Percentiles rank a stretch among this genome's conserved stretches.
Evolutionary conservation across 2,329 filamentous ascomycete species (phyloP).

Genomic region (Colletotrichum echinochloae): DNA sequence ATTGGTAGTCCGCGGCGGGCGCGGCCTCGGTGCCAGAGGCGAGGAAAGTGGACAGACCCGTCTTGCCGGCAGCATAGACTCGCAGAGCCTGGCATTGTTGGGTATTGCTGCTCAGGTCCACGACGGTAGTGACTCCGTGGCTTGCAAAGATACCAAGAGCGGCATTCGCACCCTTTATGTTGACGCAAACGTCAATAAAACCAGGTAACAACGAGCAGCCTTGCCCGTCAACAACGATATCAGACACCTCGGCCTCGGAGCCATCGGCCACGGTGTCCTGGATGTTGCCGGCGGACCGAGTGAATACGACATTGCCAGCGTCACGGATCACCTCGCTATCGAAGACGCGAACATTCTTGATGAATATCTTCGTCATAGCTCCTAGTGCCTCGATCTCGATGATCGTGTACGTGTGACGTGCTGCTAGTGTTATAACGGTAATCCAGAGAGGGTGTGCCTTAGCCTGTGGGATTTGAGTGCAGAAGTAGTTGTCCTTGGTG

Average conservation of each 20-base stretch:
- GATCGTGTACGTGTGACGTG: background rate
- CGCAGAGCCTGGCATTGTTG: slow-evolving; percentile 34
- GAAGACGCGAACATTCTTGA: slow-evolving; percentile 32
- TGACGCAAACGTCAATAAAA: slow-evolving; percentile 19
- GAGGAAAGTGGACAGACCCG: slow-evolving; percentile 18
- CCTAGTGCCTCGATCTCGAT: background rate
- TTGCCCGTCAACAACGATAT: slow-evolving; percentile 13
- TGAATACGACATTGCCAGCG: slow-evolving; percentile 11
- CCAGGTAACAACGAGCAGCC: slow-evolving; percentile 29
- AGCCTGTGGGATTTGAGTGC: background rate
- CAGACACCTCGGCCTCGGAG: background rate
- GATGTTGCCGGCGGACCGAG: slow-evolving; percentile 15
- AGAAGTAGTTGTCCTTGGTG: background rate
- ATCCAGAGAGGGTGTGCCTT: background rate
- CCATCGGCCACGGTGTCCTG: background rate
- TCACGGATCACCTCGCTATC: slow-evolving; percentile 39
- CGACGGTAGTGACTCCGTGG: slow-evolving; percentile 27
- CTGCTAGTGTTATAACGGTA: background rate
- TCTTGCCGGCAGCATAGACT: slow-evolving; percentile 22
- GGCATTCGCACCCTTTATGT: slow-evolving; percentile 28
- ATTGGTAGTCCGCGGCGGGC: background rate
- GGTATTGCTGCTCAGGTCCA: slow-evolving; percentile 33
- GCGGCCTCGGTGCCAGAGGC: slow-evolving; percentile 9
- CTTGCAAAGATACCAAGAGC: slow-evolving; percentile 14
- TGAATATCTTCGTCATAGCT: slow-evolving; percentile 19